Conservation (phyloP, 176 grass and related monocot genomes). For the Hordeum vulgare region DNA sequence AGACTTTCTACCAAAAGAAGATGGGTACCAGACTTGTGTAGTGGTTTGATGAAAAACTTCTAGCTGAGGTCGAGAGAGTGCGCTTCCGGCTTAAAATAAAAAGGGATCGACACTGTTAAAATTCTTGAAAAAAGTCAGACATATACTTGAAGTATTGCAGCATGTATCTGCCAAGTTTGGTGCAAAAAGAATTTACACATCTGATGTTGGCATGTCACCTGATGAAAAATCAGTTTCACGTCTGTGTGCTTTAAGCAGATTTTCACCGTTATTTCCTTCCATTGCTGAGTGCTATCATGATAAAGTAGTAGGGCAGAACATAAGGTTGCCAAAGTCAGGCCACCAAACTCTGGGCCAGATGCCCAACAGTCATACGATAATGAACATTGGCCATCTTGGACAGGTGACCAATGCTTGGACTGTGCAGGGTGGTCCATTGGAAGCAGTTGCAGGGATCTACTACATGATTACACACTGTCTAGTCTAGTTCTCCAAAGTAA, state of each 20-base stretch:
- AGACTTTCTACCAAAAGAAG: not conserved
- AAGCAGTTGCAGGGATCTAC: not conserved
- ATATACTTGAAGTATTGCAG: not conserved
- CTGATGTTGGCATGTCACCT: not conserved
- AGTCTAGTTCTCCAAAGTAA: not conserved
- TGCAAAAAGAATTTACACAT: not conserved
- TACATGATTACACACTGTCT: not conserved
- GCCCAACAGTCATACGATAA: conserved; percentile 8
- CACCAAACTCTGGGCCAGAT: not conserved
- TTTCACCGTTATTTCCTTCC: not conserved
- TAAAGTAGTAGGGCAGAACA: not conserved
- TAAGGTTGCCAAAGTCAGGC: not conserved
- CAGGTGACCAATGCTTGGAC: not conserved
- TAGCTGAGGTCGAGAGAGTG: not conserved
- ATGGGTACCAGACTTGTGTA: not conserved
- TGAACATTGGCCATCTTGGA: conserved; percentile 10
- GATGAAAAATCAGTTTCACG: not conserved
- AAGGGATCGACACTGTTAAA: not conserved
- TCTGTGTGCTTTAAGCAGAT: not conserved
- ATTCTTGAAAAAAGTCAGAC: not conserved
- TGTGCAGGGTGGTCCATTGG: conserved; percentile 9
- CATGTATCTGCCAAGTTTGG: not conserved
- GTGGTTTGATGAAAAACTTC: not conserved
- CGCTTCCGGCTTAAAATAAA: not conserved
- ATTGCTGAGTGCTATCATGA: not conserved